Evolutionary conservation across 1,284 basidiomycete genomes (phyloP), one percentile per base, ranked within the genome.

Genomic region (Boletus hoseneyae): DNA sequence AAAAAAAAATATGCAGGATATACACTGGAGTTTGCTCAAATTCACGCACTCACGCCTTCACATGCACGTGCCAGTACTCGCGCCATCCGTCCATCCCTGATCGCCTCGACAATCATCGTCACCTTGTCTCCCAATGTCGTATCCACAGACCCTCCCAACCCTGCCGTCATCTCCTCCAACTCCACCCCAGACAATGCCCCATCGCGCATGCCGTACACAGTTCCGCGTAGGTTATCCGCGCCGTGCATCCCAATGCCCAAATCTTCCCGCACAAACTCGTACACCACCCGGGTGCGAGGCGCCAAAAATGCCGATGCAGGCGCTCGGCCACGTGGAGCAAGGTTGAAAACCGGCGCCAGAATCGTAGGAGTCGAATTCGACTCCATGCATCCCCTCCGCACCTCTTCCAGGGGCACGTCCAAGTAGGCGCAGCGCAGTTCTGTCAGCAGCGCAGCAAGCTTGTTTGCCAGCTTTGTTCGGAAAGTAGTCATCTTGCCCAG

Each of bases 241-340:
- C 89, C 88, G 56, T 89, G 83, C 82, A 90, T 91, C 54, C 71
- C 73, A 33, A 92, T 73, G 4, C 83, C 83, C 19, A 92, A 72
- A 18, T 72, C 76, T 37, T 78, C 60, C 23, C 89, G 76, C 16
- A 92, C 75, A 59, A 80, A 92, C 62, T 84, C 79, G 65, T 92
- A 92, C 50, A 91, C 61, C 4, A 74, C 66, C 39, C 77, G 75
- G 4, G 87, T 88, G 12, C 63, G 58, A 55, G 78, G 78, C 35
- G 80, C 81, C 45, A 92, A 74, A 61, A 78, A 79, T 15, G 65
- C 54, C 45, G 77, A 77, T 4, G 90, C 85, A 3, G 87, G 84
- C 4, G 83, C 70, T 4, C 30, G 51, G 1, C 65, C 67, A 5
- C 66, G 67, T 45, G 48, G 54, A n/a, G 45, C 48, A 15, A 64